Conservation (phyloP, 2,329 filamentous ascomycete species). For the Penicillium sp. region DNA sequence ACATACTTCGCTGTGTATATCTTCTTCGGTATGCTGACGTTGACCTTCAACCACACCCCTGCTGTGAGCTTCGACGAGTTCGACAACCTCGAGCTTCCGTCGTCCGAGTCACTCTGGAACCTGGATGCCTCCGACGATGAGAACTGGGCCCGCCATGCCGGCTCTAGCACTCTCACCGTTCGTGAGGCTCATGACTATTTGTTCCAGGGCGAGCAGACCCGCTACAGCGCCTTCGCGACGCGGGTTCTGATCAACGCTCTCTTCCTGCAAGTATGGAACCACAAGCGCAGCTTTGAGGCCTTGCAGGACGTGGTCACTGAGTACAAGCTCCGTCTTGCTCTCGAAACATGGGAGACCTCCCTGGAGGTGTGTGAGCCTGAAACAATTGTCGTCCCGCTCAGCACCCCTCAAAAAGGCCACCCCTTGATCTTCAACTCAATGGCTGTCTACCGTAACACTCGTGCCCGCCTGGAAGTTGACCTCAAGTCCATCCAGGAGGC, state of each 20-base stretch:
- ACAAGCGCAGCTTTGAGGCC: constrained; percentile 97
- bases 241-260: constrained; percentile 98
- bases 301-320: constrained; percentile 96
- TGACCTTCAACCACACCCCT: constrained; percentile 97
- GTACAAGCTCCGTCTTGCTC: constrained; percentile 90
- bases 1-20: constrained; percentile 99
- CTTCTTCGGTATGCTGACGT: constrained; percentile 90
- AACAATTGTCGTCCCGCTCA: constrained; percentile 80
- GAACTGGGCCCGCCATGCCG: constrained; percentile 75
- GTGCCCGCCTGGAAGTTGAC: constrained; percentile 88
- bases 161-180: constrained; percentile 75
- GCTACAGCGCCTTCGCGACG: constrained; percentile 94
- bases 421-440: constrained; percentile 97
- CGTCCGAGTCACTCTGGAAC: constrained; percentile 93
- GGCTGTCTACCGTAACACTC: constrained; percentile 93
- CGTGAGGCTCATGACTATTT: constrained; percentile 92
- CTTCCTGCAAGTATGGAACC: constrained; percentile 98
- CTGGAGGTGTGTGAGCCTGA: constrained; percentile 91
- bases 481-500: constrained; percentile 95
- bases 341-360: constrained; percentile 99
- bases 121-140: constrained; percentile 73
- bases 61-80: constrained; percentile 99
- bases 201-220: constrained; percentile 85
- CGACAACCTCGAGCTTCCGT: constrained; percentile 85
- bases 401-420: constrained; percentile 91